phyloP scores from a whole-genome alignment of 2,329 filamentous ascomycete species.

The Coniochaeta pulveracea region DNA sequence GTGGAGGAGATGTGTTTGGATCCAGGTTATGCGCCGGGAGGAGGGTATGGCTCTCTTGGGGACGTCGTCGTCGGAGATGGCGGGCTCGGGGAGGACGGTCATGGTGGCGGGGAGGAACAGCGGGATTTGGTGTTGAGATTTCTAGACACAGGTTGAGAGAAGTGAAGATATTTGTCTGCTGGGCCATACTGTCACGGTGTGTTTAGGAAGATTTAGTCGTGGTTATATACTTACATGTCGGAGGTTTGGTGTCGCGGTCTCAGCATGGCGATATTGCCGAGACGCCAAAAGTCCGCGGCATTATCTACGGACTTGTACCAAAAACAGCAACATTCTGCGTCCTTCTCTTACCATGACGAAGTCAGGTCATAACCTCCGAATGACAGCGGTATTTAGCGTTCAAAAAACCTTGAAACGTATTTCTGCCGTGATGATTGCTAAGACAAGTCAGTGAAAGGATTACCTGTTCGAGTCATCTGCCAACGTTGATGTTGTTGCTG shows the following conservation, averaged over 20 bases:
- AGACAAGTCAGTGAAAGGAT: too few relatives aligned
- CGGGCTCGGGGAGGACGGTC: conserved; percentile 9
- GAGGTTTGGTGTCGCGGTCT: conserved; percentile 14
- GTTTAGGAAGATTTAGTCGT: conserved; percentile 9
- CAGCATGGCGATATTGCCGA: conserved; percentile 12
- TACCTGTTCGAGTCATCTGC: too few relatives aligned
- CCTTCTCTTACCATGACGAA: conserved; percentile 6
- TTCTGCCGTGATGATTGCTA: too few relatives aligned
- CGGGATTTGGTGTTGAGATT: conserved; percentile 7
- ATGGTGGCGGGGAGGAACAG: conserved; percentile 11
- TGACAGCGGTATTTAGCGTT: too few relatives aligned
- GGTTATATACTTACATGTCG: conserved; percentile 12
- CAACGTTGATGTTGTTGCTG: too few relatives aligned
- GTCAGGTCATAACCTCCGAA: not conserved
- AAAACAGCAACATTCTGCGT: too few relatives aligned
- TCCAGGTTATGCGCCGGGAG: conserved; percentile 9
- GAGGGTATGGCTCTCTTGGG: conserved; percentile 10
- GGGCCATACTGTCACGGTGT: conserved; percentile 8
- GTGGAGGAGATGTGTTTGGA: conserved; percentile 7
- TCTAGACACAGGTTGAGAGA: not conserved
- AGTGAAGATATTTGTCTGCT: conserved; percentile 7
- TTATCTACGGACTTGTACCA: conserved; percentile 13
- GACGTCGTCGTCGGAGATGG: conserved; percentile 8
- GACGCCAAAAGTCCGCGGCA: conserved; percentile 14
- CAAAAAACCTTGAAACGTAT: too few relatives aligned